phyloP scores from a whole-genome alignment of 345 rosid species.

The Mercurialis annua region DNA sequence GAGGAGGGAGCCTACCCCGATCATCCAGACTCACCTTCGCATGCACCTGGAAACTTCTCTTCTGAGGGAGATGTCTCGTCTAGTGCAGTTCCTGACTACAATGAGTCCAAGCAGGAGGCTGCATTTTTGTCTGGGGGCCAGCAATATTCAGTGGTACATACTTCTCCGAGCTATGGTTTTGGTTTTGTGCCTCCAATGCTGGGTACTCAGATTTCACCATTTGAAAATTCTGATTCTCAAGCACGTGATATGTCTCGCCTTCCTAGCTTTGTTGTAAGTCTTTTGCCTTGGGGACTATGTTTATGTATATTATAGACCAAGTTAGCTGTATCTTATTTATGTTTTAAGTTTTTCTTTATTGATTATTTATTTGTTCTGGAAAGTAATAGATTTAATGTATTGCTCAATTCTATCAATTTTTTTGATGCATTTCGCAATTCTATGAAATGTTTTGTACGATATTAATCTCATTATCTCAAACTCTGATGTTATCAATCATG shows the following conservation, averaged over 20 bases:
- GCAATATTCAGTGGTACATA: constrained; percentile 54
- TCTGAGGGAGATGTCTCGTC: constrained; percentile 50
- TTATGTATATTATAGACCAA: constrained; percentile 7
- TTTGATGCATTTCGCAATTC: too few species aligned
- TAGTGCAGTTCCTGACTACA: constrained; percentile 47
- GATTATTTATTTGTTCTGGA: not conserved
- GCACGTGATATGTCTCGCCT: constrained; percentile 66
- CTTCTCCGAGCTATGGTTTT: constrained; percentile 52
- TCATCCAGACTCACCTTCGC: constrained; percentile 43
- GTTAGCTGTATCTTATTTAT: not conserved
- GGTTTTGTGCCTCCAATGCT: constrained; percentile 63
- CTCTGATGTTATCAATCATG: not conserved
- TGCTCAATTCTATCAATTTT: not conserved
- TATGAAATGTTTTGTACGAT: not conserved
- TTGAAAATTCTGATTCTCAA: constrained; percentile 78
- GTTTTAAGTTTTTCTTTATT: not conserved
- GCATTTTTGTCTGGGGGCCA: constrained; percentile 46
- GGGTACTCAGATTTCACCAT: constrained; percentile 57
- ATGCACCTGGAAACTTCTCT: constrained; percentile 48
- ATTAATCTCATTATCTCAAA: not conserved
- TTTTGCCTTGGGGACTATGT: constrained; percentile 10
- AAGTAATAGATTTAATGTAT: not conserved
- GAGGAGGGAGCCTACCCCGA: constrained; percentile 56
- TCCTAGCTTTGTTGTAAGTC: constrained; percentile 72
- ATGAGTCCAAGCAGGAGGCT: constrained; percentile 58